Evolutionary conservation across 2,329 filamentous ascomycete species (phyloP).

Genomic region (Fusarium sp.): DNA sequence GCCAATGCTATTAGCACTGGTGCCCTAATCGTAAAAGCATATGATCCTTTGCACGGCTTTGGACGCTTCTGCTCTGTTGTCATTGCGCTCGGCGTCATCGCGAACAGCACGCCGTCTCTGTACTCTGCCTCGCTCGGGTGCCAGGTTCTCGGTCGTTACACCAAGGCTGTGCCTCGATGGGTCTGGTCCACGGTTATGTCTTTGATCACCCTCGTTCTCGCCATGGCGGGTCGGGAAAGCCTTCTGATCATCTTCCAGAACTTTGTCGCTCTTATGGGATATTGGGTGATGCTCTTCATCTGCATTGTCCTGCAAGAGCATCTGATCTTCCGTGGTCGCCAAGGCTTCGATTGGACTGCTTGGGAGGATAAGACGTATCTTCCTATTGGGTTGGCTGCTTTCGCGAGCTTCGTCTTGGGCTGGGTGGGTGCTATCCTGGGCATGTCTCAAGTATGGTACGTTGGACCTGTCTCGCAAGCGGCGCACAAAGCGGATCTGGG

Average conservation of each 20-base stretch:
- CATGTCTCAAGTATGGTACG: constrained; percentile 70
- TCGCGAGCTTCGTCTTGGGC: constrained; percentile 59
- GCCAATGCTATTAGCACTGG: constrained; percentile 66
- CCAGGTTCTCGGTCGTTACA: constrained; percentile 67
- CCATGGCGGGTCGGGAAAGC: constrained; percentile 63
- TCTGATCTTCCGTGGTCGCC: constrained; percentile 57
- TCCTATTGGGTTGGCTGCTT: constrained; percentile 59
- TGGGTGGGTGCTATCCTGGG: constrained; percentile 66
- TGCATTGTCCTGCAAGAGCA: constrained; percentile 62
- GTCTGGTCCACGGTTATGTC: constrained; percentile 66
- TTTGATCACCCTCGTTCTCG: constrained; percentile 66
- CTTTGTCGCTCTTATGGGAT: constrained; percentile 66
- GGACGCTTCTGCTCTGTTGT: constrained; percentile 69
- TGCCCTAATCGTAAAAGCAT: constrained; percentile 68
- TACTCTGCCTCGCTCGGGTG: constrained; percentile 71
- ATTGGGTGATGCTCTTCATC: constrained; percentile 66
- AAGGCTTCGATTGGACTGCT: constrained; percentile 57
- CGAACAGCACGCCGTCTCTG: constrained; percentile 67
- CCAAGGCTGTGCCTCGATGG: constrained; percentile 65
- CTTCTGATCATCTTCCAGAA: constrained; percentile 68
- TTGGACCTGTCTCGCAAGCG: constrained; percentile 67
- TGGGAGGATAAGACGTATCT: constrained; percentile 62
- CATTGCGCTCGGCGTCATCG: constrained; percentile 65
- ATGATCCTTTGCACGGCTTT: constrained; percentile 65
- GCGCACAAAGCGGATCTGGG: constrained; percentile 64